Evolutionary conservation across 768 basidiomycete species (phyloP).

Genomic region (Fomitopsis serialis): DNA sequence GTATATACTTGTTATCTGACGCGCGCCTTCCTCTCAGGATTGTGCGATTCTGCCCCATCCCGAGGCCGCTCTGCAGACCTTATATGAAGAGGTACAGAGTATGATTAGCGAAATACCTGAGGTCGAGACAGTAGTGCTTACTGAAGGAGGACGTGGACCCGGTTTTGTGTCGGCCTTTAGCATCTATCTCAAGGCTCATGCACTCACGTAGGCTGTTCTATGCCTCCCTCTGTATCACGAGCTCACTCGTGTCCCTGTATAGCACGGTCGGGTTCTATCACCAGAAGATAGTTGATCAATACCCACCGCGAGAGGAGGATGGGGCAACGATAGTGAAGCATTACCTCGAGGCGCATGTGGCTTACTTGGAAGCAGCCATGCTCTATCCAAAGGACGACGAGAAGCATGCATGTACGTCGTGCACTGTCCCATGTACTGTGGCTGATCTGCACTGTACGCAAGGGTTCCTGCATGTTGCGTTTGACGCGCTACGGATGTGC

Average conservation of each 20-base stretch:
- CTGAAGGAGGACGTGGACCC: background rate
- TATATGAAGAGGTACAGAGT: conserved; percentile 15
- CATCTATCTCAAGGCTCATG: conserved; percentile 8
- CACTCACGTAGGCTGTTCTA: conserved; percentile 3
- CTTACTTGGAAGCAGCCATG: conserved; percentile 6
- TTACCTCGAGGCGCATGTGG: background rate
- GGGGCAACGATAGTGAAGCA: background rate
- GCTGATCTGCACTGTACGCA: too few relatives aligned
- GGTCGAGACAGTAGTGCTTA: background rate
- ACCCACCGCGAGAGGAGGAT: background rate
- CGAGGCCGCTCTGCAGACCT: background rate
- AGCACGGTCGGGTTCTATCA: conserved; percentile 13
- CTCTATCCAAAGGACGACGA: conserved; percentile 12
- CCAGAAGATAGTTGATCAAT: conserved; percentile 2
- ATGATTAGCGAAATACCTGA: background rate
- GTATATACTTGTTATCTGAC: too few relatives aligned
- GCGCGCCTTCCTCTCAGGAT: too few relatives aligned
- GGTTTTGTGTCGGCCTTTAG: conserved; percentile 5
- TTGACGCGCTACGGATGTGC: conserved; percentile 1
- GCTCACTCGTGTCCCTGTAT: background rate
- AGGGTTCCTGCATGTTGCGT: conserved; percentile 5
- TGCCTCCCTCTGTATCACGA: too few relatives aligned
- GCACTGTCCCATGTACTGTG: background rate
- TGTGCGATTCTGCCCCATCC: background rate
- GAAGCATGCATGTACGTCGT: background rate